phyloP scores from a whole-genome alignment of 257 asterid species.

The Primulina tabacum region DNA sequence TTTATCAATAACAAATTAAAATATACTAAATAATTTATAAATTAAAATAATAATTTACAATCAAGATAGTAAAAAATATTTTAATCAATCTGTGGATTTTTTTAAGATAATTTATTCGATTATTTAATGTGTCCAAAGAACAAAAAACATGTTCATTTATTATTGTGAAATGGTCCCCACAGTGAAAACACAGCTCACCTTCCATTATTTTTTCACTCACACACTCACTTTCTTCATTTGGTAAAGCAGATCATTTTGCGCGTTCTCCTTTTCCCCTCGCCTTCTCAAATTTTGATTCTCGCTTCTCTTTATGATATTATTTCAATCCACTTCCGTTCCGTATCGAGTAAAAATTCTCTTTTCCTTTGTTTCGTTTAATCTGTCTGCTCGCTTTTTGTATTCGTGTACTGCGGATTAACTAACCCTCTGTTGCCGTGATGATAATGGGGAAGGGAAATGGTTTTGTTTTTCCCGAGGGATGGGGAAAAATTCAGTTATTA shows the following conservation, averaged over 20 bases:
- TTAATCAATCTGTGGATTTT: no score
- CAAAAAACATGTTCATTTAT: no score
- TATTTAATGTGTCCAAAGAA: no score
- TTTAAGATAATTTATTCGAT: no score
- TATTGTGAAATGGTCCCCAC: background rate
- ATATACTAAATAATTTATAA: no score
- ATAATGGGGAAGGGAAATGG: conserved; percentile 5
- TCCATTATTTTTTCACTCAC: background rate
- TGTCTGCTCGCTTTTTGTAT: conserved; percentile 12
- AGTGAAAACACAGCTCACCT: background rate
- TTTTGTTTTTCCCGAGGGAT: conserved; percentile 18
- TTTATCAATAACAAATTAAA: no score
- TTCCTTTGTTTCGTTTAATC: background rate
- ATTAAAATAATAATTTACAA: no score
- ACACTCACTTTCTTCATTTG: conserved; percentile 36
- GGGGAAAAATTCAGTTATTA: background rate
- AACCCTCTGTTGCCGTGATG: conserved; percentile 27
- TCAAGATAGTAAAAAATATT: no score
- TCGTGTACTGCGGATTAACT: conserved; percentile 15
- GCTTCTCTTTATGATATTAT: conserved; percentile 9
- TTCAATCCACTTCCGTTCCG: conserved; percentile 14
- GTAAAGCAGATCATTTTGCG: conserved; percentile 26
- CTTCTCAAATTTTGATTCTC: conserved; percentile 17
- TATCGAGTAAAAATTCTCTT: conserved; percentile 7
- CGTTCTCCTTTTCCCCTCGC: conserved; percentile 9